phyloP scores from a whole-genome alignment of 129 eudicot species.

The Helianthus tuberosus region DNA sequence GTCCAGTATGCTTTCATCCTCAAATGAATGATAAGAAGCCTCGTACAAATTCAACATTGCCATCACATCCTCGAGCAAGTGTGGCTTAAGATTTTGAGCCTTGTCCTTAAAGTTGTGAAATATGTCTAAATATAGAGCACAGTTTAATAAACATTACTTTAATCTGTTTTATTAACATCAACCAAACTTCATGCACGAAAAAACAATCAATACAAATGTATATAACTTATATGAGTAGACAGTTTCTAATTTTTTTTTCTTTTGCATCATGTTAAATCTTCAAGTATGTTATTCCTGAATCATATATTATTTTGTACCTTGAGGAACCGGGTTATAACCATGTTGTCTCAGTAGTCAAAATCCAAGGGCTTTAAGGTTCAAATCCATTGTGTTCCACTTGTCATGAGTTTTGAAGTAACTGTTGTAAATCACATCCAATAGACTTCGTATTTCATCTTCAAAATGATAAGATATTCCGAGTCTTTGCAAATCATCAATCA shows the following conservation, averaged over 20 bases:
- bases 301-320: conserved; percentile 22
- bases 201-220: too few relatives aligned
- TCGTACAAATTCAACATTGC: conserved; percentile 26
- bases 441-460: conserved; percentile 23
- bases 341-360: conserved; percentile 38
- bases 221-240: neutral
- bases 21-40: conserved; percentile 32
- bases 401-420: conserved; percentile 6
- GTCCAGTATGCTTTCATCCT: conserved; percentile 26
- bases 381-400: conserved; percentile 21
- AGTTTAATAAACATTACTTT: neutral
- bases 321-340: conserved; percentile 21
- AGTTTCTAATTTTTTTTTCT: neutral
- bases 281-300: neutral
- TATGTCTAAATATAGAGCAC: conserved; percentile 7
- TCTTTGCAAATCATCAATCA: conserved; percentile 35
- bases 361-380: conserved; percentile 32
- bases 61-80: neutral
- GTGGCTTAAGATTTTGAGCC: neutral
- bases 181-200: too few relatives aligned
- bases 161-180: neutral
- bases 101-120: neutral
- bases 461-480: conserved; percentile 18
- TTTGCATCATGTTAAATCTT: neutral
- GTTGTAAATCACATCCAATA: conserved; percentile 15